Conservation (phyloP, 208 protist species). For the Kentomonas sorsogonicus region DNA sequence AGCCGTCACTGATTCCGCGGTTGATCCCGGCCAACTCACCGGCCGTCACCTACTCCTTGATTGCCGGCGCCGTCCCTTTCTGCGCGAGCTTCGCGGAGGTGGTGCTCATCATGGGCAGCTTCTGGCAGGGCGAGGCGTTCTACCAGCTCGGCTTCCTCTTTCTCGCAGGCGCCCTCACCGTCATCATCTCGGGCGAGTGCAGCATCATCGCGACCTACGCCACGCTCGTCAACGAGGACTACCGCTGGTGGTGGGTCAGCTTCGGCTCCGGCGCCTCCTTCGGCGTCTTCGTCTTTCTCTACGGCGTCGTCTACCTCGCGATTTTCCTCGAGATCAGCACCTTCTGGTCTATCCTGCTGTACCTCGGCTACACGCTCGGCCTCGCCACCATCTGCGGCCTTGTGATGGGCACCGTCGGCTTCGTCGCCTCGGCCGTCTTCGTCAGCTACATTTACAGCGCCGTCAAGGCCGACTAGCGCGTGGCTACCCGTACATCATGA, state of each 20-base stretch:
- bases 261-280: conserved; percentile 75
- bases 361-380: conserved; percentile 67
- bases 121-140: conserved; percentile 92
- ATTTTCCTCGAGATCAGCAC: conserved; percentile 61
- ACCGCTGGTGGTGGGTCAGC: conserved; percentile 97
- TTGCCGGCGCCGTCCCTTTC: conserved; percentile 93
- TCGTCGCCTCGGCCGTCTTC: conserved; percentile 62
- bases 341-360: conserved; percentile 54
- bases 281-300: conserved; percentile 91
- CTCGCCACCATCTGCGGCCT: conserved; percentile 54
- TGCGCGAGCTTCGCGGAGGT: conserved; percentile 97
- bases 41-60: conserved; percentile 30
- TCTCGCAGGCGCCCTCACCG: conserved; percentile 90
- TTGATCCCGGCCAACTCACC: conserved; percentile 78
- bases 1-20: conserved; percentile 95
- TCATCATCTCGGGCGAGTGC: conserved; percentile 93
- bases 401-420: conserved; percentile 66
- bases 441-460: conserved; percentile 68
- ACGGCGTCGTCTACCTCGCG: conserved; percentile 90
- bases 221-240: conserved; percentile 92
- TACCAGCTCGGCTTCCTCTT: conserved; percentile 95
- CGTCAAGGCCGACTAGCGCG: conserved; percentile 46
- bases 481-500: too few relatives aligned
- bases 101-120: conserved; percentile 91
- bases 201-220: conserved; percentile 97